Conservation (phyloP, 78 protist species). For the Chrysochromulina parva region DNA sequence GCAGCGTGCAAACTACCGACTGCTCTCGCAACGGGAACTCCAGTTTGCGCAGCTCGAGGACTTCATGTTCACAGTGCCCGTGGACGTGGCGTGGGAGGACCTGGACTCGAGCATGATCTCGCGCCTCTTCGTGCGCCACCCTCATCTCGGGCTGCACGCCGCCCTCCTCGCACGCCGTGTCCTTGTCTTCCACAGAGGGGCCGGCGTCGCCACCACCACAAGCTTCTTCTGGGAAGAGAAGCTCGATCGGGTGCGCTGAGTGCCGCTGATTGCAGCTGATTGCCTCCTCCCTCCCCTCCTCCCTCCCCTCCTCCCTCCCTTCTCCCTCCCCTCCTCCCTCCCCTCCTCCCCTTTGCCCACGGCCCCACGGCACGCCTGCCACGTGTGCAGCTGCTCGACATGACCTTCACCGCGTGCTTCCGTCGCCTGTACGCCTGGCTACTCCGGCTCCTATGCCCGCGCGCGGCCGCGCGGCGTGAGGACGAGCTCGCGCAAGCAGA, state of each 20-base stretch:
- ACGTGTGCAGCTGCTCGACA: not conserved
- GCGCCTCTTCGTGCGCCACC: conserved; percentile 2
- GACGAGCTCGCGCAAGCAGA: not conserved
- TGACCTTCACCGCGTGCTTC: not conserved
- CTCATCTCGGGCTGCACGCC: not conserved
- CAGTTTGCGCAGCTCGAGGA: not conserved
- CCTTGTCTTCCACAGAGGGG: no score
- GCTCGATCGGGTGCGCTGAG: no score
- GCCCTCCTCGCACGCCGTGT: not conserved
- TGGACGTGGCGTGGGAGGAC: not conserved
- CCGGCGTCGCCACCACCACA: no score
- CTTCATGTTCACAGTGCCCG: not conserved
- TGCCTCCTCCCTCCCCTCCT: no score
- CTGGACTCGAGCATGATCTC: not conserved
- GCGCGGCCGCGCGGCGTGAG: not conserved
- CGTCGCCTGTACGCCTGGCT: not conserved
- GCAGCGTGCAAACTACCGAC: not conserved
- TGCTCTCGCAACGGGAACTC: not conserved
- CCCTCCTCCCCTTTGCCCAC: no score
- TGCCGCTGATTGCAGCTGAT: no score
- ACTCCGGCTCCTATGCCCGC: not conserved
- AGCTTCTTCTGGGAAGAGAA: no score
- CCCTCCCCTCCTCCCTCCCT: no score
- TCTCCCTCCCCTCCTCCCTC: no score
- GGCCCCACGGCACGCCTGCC: no score